These are phyloP conservation scores for Pseudonectria buxi DNA, from an alignment of 2,329 filamentous ascomycete species.

Conservation along the genomic window DNA sequence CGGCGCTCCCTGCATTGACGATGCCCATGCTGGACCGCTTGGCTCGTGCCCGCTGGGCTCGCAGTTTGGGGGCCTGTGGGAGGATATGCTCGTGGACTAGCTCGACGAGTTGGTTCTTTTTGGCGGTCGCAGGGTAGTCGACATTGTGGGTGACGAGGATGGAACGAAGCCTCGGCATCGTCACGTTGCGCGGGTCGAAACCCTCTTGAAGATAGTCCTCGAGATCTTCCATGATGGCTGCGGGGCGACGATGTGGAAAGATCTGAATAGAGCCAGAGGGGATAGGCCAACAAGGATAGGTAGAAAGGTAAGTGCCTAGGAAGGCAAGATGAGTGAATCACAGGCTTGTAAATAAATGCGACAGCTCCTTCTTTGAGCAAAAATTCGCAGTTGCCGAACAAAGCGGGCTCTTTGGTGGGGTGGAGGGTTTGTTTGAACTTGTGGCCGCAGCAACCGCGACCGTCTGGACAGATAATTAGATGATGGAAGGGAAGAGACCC, in stretches of 20 bases:
- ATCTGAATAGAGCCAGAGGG: constrained; percentile 5
- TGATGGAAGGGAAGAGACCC: constrained; percentile 22
- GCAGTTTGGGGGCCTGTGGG: constrained; percentile 69
- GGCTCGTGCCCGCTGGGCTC: constrained; percentile 67
- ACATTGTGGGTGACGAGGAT: constrained; percentile 88
- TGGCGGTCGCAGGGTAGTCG: constrained; percentile 78
- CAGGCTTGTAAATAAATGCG: no score
- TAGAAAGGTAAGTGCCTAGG: constrained; percentile 9
- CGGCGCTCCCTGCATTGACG: constrained; percentile 57
- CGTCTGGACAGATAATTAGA: not conserved
- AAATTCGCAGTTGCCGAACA: not conserved
- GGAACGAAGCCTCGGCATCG: constrained; percentile 79
- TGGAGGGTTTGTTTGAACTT: not conserved
- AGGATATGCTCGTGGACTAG: constrained; percentile 75
- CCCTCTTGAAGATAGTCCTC: constrained; percentile 82
- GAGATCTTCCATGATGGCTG: constrained; percentile 51
- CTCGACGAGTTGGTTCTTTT: constrained; percentile 81
- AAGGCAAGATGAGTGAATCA: no score
- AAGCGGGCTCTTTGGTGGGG: not conserved
- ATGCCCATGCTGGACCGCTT: constrained; percentile 88
- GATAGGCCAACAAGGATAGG: constrained; percentile 12
- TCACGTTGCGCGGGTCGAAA: constrained; percentile 79
- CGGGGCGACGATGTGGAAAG: constrained; percentile 7
- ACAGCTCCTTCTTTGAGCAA: no score
- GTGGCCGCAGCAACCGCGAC: not conserved